These are phyloP conservation scores for Juglanconis sp. DNA, from an alignment of 2,329 filamentous ascomycete species.

Conservation along the genomic window DNA sequence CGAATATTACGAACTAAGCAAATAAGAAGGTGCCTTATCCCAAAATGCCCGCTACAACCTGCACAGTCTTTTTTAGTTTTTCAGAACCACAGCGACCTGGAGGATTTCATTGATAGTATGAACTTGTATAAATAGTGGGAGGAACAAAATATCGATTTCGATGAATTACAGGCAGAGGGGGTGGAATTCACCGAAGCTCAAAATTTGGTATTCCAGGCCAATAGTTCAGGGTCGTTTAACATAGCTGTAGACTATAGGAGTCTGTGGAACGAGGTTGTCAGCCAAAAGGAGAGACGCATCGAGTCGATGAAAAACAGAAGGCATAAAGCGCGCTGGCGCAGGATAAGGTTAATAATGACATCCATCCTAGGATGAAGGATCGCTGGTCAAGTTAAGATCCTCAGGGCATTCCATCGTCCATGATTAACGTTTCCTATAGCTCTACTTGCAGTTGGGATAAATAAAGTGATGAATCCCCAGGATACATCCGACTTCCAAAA, in stretches of 20 bases:
- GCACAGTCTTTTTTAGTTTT: neutral
- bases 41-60: neutral
- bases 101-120: slow-evolving; percentile 5
- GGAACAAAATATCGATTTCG: neutral
- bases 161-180: neutral
- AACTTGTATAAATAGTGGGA: neutral
- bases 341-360: neutral
- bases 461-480: too few species aligned
- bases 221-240: neutral
- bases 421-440: too few species aligned
- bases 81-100: neutral
- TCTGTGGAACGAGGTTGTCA: neutral
- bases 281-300: neutral
- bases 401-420: too few species aligned
- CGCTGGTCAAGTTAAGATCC: too few species aligned
- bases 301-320: neutral
- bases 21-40: neutral
- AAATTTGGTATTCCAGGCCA: neutral
- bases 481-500: too few species aligned
- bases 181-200: neutral
- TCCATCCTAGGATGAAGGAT: neutral
- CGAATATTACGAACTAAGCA: neutral
- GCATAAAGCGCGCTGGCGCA: neutral
- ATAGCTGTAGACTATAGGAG: neutral
- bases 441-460: too few species aligned